Base-by-base conservation (phyloP, 179 eudicot species). In the Beta lomatogona region DNA sequence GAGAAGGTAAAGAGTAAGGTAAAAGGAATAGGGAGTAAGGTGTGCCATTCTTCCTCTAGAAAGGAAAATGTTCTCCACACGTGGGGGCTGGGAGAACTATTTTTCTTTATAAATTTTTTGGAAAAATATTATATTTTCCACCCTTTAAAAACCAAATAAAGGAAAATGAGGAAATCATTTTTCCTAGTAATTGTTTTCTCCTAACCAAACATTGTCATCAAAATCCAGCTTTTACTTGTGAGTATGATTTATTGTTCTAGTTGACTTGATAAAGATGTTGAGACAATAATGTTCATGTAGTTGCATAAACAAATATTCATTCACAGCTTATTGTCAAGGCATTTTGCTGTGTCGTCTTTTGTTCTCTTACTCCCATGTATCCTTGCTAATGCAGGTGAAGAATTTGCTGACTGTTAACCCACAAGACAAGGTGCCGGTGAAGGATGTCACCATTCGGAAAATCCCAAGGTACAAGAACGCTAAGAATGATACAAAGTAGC, bases 371-470 rank as follows among this genome's bases (percentile, higher is more conserved):
- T 45, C 41, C 6, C 16, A 77, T 28, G 7, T 45, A 44, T 52
- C 46, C 72, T 44, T 77, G 57, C 54, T 36, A 9, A 73, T 88
- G 82, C 64, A 96, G 99, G 97, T 90, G 63, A 96, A 96, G 82
- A 96, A 94, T 82, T 85, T 96, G 85, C 86, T 96, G 44, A 93
- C 97, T 73, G 82, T 93, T 72, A 85, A 92, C 79, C 93, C 97
- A 25, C 94, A 93, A 80, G 98, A 96, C 76, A 85, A 87, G 80
- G 84, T 87, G 48, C 98, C 91, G 59, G 95, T 96, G 31, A 94
- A 96, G 91, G 89, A 84, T 88, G 99, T 94, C 72, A 96, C 98
- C 8, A 92, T 96, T 76, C 97, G 99, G 80, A 91, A 87, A 83
- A 91, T 96, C 78, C 99, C 98, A 59, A 92, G 94, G 98, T 93